Base-by-base conservation (phyloP, 352 stramenopile species). In the Phytophthora sojae region DNA sequence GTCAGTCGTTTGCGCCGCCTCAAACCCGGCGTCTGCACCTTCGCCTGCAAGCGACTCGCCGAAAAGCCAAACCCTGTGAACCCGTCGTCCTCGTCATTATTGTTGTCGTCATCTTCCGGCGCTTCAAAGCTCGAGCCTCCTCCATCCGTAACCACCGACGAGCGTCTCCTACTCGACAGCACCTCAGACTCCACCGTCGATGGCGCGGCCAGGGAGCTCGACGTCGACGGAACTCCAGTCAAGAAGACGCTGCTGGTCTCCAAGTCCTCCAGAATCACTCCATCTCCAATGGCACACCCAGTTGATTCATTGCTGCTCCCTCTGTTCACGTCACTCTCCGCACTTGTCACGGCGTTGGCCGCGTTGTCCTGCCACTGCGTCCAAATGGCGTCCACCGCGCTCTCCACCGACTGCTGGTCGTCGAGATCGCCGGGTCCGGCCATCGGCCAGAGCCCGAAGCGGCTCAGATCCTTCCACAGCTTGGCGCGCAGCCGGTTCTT, bases 381-480 rank as follows among this genome's bases (percentile, higher is more conserved):
- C 72, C 87, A 81, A 73, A 92, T 93, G 11, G 81, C 67, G 23
- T 92, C 79, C 29, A 88, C 81, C 0, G 83, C 61, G 11, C 61
- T 75, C 35, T 91, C 77, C 21, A 91, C 67, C 0, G 78, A 77
- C 12, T 67, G 71, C 7, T 66, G 39, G 6, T 71, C 69, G 55
- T 77, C 57, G 3, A 39, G 9, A 51, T 79, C 76, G 19, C 39
- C 45, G 8, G 56, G 58, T 19, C 49, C 53, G 52, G n/a, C 53
- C 64, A 70, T 70, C 4, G 83, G 79, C 86, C 84, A 92, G 19
- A 94, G 55, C 0, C 86, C 86, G 35, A 87, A 92, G 0, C 69
- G 60, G 39, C 77, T 72, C 9, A 94, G 57, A 62, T 94, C 86
- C 9, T 72, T 82, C 76, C 84, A 85, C 30, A 94, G 51, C 69